These are phyloP conservation scores for Trametes meyenii DNA, from an alignment of 768 basidiomycete species.

Conservation along the genomic window DNA sequence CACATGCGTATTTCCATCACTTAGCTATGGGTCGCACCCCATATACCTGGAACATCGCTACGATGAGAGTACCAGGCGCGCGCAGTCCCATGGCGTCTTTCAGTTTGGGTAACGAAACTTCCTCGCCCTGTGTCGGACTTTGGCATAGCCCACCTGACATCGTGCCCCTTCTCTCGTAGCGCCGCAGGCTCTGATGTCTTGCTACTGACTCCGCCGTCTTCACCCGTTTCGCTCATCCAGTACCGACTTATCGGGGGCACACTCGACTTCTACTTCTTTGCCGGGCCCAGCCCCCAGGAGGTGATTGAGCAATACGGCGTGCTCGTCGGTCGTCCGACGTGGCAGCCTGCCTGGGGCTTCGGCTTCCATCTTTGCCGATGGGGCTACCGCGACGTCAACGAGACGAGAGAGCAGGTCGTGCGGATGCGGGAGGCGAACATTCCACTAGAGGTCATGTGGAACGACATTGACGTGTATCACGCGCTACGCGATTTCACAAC, in stretches of 20 bases:
- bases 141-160: conserved; percentile 13
- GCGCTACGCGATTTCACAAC: conserved; percentile 69
- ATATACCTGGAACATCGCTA: conserved; percentile 75
- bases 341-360: conserved; percentile 77
- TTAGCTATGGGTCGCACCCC: conserved; percentile 69
- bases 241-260: conserved; percentile 78
- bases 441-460: conserved; percentile 86
- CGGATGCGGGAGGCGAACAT: conserved; percentile 69
- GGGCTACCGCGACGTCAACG: conserved; percentile 55
- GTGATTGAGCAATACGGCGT: conserved; percentile 74
- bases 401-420: conserved; percentile 55
- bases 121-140: background rate
- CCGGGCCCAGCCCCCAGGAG: conserved; percentile 48
- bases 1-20: background rate
- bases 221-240: conserved; percentile 63
- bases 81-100: conserved; percentile 77
- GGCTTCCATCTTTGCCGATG: conserved; percentile 77
- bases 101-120: conserved; percentile 54
- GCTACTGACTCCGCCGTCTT: conserved; percentile 58
- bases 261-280: conserved; percentile 79
- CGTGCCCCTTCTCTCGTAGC: conserved; percentile 37
- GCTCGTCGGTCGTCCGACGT: conserved; percentile 65
- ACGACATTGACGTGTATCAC: conserved; percentile 76
- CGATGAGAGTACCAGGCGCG: conserved; percentile 49
- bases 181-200: conserved; percentile 73